Evolutionary conservation across 192 early-diverging fungal species (phyloP).

Genomic region (Diversispora epigaea): DNA sequence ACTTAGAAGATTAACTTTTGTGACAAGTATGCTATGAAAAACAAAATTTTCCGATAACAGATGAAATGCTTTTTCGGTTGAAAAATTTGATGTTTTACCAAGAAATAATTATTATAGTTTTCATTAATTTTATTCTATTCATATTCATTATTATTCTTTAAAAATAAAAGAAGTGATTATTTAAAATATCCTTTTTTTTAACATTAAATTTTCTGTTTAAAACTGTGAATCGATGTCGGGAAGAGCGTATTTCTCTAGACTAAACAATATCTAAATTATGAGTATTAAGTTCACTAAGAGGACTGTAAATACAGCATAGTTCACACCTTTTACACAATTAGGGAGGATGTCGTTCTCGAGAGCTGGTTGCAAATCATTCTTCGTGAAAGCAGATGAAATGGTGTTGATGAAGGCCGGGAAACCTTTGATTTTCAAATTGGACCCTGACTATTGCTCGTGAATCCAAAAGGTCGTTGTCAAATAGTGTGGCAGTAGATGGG

Average conservation of each 20-base stretch:
- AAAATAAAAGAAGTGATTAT: too few species aligned
- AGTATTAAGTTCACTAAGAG: background rate
- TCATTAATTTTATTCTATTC: too few species aligned
- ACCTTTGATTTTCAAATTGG: background rate
- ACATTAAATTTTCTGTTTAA: background rate
- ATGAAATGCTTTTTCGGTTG: too few species aligned
- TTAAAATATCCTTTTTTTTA: too few species aligned
- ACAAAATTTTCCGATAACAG: too few species aligned
- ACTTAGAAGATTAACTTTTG: too few species aligned
- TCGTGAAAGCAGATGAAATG: constrained; percentile 4
- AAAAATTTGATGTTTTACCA: too few species aligned
- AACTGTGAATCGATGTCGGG: constrained; percentile 19
- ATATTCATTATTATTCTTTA: too few species aligned
- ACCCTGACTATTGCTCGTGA: background rate
- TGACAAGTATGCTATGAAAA: too few species aligned
- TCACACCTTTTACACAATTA: constrained; percentile 9
- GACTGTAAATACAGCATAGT: background rate
- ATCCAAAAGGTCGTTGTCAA: background rate
- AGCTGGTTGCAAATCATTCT: constrained; percentile 11
- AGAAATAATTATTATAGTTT: too few species aligned
- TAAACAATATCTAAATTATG: constrained; percentile 31
- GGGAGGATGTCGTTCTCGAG: background rate
- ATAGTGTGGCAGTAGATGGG: constrained; percentile 2
- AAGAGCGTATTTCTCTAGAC: constrained; percentile 27
- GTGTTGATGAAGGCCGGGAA: background rate